Conservation (phyloP, 208 protist genomes). For the Wallacemonas rigidus region DNA sequence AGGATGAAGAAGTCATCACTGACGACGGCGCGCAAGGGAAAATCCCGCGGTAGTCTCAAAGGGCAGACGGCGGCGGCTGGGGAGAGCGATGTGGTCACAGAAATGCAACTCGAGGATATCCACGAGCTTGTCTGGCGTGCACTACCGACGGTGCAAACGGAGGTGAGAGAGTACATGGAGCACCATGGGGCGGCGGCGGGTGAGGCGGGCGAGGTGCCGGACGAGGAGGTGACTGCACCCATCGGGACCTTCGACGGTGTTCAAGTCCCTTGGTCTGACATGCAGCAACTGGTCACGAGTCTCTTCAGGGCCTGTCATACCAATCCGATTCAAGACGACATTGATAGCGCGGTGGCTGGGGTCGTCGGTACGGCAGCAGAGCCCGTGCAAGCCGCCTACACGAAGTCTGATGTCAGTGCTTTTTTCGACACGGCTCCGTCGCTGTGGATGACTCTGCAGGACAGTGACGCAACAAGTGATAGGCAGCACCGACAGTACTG, state of each 20-base stretch:
- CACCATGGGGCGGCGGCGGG: neutral
- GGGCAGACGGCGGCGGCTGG: constrained; percentile 5
- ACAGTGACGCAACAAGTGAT: constrained; percentile 18
- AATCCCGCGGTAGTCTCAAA: constrained; percentile 11
- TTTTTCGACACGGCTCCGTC: constrained; percentile 51
- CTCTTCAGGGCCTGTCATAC: constrained; percentile 65
- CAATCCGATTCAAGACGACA: constrained; percentile 61
- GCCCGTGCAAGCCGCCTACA: constrained; percentile 30
- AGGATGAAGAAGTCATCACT: constrained; percentile 16
- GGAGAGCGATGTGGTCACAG: constrained; percentile 8
- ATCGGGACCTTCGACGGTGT: constrained; percentile 14
- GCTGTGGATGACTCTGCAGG: constrained; percentile 43
- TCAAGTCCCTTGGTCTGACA: constrained; percentile 42
- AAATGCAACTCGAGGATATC: constrained; percentile 47
- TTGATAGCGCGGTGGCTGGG: constrained; percentile 28
- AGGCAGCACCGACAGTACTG: constrained; percentile 33
- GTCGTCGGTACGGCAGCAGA: constrained; percentile 34
- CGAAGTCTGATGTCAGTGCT: constrained; percentile 34
- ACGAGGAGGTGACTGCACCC: constrained; percentile 15
- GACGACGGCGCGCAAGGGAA: constrained; percentile 1
- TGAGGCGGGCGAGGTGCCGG: constrained; percentile 18
- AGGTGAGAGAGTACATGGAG: constrained; percentile 1
- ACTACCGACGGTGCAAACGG: constrained; percentile 49
- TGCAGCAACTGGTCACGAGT: constrained; percentile 59
- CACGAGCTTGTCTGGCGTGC: constrained; percentile 68